A percentile compares a stretch with the other conserved stretches of the same genome.
These are phyloP conservation scores for Podila epigama DNA, from an alignment of 192 early-diverging fungal species.

Conservation along the genomic window DNA sequence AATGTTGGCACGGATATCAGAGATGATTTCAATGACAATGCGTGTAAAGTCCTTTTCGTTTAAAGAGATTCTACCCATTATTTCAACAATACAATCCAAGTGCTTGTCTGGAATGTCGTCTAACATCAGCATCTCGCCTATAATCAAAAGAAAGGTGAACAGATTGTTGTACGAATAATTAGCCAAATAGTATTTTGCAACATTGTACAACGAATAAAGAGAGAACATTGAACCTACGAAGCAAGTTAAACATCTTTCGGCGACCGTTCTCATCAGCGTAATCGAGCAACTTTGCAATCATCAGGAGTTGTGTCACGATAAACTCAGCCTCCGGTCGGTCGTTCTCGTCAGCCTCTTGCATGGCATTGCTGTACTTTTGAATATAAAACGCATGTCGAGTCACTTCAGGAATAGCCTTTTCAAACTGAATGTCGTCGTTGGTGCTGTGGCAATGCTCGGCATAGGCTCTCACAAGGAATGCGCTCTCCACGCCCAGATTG, in stretches of 20 bases:
- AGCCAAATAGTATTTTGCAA: background rate
- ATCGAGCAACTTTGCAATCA: constrained; percentile 78
- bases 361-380: constrained; percentile 60
- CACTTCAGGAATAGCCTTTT: constrained; percentile 74
- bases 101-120: constrained; percentile 81
- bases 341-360: constrained; percentile 59
- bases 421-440: constrained; percentile 68
- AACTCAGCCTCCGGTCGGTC: constrained; percentile 64
- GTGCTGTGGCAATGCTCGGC: constrained; percentile 55
- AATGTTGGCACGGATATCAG: constrained; percentile 71
- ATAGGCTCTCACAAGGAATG: constrained; percentile 55
- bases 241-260: constrained; percentile 75
- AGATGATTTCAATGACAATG: constrained; percentile 76
- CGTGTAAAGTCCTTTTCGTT: constrained; percentile 91
- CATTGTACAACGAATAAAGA: background rate
- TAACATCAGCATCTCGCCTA: constrained; percentile 78
- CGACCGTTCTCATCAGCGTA: constrained; percentile 92
- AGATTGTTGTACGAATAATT: background rate
- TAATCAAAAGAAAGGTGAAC: constrained; percentile 2
- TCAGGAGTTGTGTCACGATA: constrained; percentile 76
- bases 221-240: constrained; percentile 61
- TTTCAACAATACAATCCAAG: constrained; percentile 77
- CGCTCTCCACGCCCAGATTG: constrained; percentile 59
- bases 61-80: constrained; percentile 76
- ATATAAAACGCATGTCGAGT: constrained; percentile 62